Evolutionary conservation across 2,329 filamentous ascomycete genomes (phyloP).

Genomic region (Paraphaeosphaeria minitans): DNA sequence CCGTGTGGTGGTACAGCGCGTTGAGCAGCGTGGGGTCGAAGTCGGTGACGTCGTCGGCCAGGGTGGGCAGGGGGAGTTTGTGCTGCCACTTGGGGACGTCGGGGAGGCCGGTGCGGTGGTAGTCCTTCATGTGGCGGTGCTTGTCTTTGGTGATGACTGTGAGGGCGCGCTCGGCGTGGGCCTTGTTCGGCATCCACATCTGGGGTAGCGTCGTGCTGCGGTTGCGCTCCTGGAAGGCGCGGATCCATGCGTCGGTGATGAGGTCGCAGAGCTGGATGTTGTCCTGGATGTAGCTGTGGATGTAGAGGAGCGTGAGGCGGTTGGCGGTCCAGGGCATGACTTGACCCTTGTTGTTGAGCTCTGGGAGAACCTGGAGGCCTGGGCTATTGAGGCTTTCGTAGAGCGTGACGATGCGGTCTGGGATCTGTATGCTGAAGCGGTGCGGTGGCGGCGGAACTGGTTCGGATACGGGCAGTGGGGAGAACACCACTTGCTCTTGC

Average conservation of each 20-base stretch:
- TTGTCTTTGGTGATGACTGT: background rate
- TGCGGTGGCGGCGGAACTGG: background rate
- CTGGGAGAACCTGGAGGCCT: conserved; percentile 25
- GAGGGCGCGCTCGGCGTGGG: conserved; percentile 7
- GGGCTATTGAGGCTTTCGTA: conserved; percentile 8
- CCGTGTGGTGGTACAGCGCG: conserved; percentile 30
- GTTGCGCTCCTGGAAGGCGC: conserved; percentile 31
- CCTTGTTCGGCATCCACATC: conserved; percentile 28
- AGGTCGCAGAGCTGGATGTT: conserved; percentile 35
- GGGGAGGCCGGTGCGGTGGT: background rate
- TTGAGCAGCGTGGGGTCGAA: conserved; percentile 22
- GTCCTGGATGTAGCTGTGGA: conserved; percentile 22
- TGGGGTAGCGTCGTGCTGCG: background rate
- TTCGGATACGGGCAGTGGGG: background rate
- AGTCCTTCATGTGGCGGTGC: background rate
- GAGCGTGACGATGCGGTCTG: conserved; percentile 9
- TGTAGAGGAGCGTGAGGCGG: conserved; percentile 33
- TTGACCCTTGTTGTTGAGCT: conserved; percentile 7
- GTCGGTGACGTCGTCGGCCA: conserved; percentile 19
- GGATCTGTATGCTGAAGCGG: background rate
- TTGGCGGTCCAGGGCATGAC: conserved; percentile 24
- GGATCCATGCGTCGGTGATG: conserved; percentile 42
- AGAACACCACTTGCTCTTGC: background rate
- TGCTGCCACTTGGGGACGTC: conserved; percentile 15
- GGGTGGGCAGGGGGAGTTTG: conserved; percentile 16